These are phyloP conservation scores for Backusella westeae DNA, from an alignment of 192 early-diverging fungal genomes.

Conservation along the genomic window DNA sequence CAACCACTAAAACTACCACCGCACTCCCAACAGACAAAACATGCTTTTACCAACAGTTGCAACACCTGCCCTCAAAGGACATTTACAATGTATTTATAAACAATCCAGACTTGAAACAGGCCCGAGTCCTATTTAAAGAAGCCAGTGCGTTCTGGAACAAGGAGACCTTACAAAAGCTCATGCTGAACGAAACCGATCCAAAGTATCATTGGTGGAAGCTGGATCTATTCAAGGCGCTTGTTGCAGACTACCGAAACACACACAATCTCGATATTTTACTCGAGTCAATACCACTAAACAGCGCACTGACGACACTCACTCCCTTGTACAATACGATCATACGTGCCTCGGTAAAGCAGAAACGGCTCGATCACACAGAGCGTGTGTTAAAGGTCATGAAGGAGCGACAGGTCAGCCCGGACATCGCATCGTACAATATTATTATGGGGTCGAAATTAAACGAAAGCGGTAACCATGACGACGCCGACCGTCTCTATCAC, in stretches of 20 bases:
- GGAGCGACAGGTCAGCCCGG: neutral
- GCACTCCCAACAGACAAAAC: neutral
- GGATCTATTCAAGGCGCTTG: neutral
- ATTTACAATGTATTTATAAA: constrained; percentile 11
- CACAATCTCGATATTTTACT: neutral
- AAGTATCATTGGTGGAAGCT: neutral
- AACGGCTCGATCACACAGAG: neutral
- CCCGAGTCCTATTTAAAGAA: constrained; percentile 6
- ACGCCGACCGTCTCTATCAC: neutral
- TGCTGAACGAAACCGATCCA: neutral
- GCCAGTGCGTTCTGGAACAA: neutral
- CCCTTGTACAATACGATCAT: constrained; percentile 9
- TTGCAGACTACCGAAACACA: neutral
- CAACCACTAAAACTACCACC: neutral
- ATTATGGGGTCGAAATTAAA: constrained; percentile 4
- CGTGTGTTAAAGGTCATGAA: constrained; percentile 1
- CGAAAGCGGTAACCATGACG: too few species aligned
- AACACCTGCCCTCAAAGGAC: neutral
- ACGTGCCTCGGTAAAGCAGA: constrained; percentile 10
- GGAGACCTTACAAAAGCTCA: neutral
- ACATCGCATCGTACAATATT: constrained; percentile 22
- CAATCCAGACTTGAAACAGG: neutral
- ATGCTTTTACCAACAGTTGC: neutral
- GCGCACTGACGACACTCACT: too few species aligned
- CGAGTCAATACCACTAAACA: neutral